Percentiles rank a stretch among this genome's conserved stretches.
These are phyloP conservation scores for Xylaria venustula DNA, from an alignment of 495 filamentous ascomycete species.

Conservation along the genomic window DNA sequence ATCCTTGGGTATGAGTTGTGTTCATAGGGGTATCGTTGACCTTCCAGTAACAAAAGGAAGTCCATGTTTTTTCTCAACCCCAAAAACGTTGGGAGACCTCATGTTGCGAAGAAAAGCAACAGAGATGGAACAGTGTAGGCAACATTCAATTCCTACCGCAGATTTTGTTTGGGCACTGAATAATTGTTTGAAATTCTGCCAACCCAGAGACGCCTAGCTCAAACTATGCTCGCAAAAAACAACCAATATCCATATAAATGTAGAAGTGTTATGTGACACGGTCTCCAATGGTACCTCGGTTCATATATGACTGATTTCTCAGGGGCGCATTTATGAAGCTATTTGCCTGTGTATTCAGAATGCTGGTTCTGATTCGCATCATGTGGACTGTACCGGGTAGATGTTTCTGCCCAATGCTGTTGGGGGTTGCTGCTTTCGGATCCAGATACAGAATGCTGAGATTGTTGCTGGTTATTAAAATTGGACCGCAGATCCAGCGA, in stretches of 20 bases:
- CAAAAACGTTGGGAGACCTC: too few relatives aligned
- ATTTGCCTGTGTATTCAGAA: slow-evolving; percentile 20
- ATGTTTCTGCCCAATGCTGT: slow-evolving; percentile 12
- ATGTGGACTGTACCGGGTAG: slow-evolving; percentile 11
- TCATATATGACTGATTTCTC: slow-evolving; percentile 6
- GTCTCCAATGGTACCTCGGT: too few relatives aligned
- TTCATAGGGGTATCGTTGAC: not conserved
- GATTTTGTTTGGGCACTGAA: too few relatives aligned
- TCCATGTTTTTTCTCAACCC: not conserved
- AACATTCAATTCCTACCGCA: too few relatives aligned
- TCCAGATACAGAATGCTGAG: slow-evolving; percentile 5
- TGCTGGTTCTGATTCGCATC: slow-evolving; percentile 15
- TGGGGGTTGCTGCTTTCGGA: slow-evolving; percentile 6
- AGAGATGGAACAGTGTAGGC: too few relatives aligned
- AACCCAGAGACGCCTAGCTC: slow-evolving; percentile 11
- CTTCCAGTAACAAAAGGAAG: not conserved
- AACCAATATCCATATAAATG: not conserved
- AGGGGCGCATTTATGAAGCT: slow-evolving; percentile 7
- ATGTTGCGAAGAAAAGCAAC: too few relatives aligned
- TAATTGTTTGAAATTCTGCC: not conserved
- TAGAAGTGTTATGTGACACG: not conserved
- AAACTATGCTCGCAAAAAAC: not conserved
- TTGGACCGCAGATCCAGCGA: slow-evolving; percentile 9
- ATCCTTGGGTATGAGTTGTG: not conserved
- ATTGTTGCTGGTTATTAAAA: slow-evolving; percentile 10